Evolutionary conservation across 352 stramenopile genomes (phyloP).

Genomic region (Thraustochytrium striatum): DNA sequence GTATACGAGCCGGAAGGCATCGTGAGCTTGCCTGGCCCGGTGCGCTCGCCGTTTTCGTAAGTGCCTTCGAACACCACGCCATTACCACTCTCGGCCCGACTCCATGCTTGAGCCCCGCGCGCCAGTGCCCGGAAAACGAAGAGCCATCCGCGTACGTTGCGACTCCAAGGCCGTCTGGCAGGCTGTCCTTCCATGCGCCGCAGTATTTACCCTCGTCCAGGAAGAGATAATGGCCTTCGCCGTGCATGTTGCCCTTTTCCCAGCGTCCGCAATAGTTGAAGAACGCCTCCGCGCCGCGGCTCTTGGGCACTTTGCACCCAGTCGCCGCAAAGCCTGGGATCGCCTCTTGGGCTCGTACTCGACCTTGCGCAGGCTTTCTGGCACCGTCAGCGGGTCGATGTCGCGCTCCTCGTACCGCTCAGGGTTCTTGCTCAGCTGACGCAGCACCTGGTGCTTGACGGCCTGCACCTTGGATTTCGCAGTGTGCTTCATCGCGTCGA

Average conservation of each 20-base stretch:
- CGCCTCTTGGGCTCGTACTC: neutral
- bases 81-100: constrained; percentile 12
- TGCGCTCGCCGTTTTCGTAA: constrained; percentile 41
- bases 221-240: constrained; percentile 49
- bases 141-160: constrained; percentile 50
- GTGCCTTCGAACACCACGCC: constrained; percentile 42
- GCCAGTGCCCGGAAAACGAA: constrained; percentile 49
- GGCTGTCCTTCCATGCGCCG: constrained; percentile 45
- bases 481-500: neutral
- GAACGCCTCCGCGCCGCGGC: constrained; percentile 49
- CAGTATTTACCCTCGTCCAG: constrained; percentile 46
- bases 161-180: constrained; percentile 45
- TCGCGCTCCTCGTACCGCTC: neutral
- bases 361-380: neutral
- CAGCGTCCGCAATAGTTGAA: constrained; percentile 52
- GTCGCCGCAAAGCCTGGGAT: constrained; percentile 8
- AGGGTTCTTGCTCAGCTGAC: neutral
- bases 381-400: neutral
- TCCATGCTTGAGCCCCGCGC: constrained; percentile 33
- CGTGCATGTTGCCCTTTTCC: constrained; percentile 37
- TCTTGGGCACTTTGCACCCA: neutral
- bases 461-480: neutral
- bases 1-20: constrained; percentile 15
- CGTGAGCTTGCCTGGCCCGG: constrained; percentile 49
- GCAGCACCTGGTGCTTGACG: neutral